phyloP scores from a whole-genome alignment of 148 eudicot genomes.

The Cornus florida region DNA sequence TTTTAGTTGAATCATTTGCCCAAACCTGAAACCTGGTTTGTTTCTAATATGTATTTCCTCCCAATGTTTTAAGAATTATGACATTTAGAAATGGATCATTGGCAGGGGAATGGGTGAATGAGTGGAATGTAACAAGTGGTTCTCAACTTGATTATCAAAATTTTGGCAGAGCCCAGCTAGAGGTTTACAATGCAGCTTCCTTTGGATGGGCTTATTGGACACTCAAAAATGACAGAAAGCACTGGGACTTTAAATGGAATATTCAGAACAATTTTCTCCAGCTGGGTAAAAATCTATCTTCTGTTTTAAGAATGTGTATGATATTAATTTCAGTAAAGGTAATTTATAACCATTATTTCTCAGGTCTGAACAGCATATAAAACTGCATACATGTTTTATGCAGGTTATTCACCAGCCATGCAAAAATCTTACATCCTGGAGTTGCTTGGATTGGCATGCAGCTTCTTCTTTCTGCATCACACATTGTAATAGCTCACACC shows the following conservation, averaged over 20 bases:
- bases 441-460: conserved; percentile 27
- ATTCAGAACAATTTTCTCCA: conserved; percentile 54
- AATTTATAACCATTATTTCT: not conserved
- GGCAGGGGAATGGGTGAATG: conserved; percentile 89
- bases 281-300: conserved; percentile 39
- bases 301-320: not conserved
- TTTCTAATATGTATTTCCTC: too few relatives aligned
- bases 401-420: conserved; percentile 32
- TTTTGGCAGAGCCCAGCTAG: conserved; percentile 65
- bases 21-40: not conserved
- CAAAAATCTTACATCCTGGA: not conserved
- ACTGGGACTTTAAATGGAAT: conserved; percentile 92
- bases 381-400: not conserved
- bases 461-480: conserved; percentile 28
- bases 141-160: conserved; percentile 59
- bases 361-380: conserved; percentile 13
- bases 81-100: not conserved
- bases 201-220: conserved; percentile 96
- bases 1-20: not conserved
- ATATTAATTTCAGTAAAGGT: not conserved
- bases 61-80: not conserved
- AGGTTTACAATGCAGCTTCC: conserved; percentile 68
- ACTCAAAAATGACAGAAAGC: conserved; percentile 63
- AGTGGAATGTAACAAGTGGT: conserved; percentile 65
- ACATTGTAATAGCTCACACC: conserved; percentile 13